Evolutionary conservation across 768 basidiomycete species (phyloP), one percentile per base, ranked within the genome.

Genomic region (Auriscalpium orientale): DNA sequence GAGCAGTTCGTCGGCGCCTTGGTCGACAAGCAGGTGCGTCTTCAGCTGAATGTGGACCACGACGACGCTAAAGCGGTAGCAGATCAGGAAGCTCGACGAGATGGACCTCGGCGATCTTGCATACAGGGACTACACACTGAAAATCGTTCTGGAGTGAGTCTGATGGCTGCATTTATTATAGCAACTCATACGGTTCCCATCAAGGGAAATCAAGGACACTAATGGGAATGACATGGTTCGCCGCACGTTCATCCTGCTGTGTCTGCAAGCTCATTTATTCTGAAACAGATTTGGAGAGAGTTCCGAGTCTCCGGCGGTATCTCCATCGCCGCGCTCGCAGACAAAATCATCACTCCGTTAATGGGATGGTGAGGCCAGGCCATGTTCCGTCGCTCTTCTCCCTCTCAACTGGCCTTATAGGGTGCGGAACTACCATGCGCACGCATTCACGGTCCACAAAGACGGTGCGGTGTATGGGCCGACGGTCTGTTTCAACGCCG

Each of bases 231-330:
- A 54, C 15, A 34, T 44, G 8, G 51, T 53, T 28, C 22, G 22
- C 22, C 5, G 22, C 22, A 36, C 21, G 45, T 21, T 20, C 33
- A 15, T 28, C n/a, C 13, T 8, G 3, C 10, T 18, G 33, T 16
- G 8, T 36, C n/a, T 15, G 8, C 8, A 20, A 20, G 4, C 13
- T 44, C 15, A 53, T 7, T 2, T n/a, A n/a, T 2, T 20, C 35
- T 8, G 18, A 20, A 22, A 16, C 16, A 54, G 53, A 54, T 54
- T 11, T 54, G 53, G 53, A 35, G 53, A 36, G 45, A 54, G 16
- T 54, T 54, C 36, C 53, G 53, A 10, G 53, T 54, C 33, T 54
- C 53, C 18, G 53, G 53, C 4, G 53, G 53, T 15, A 13, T 54
- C n/a, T 36, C 53, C 13, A 54, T 54, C 46, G 44, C 53, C 8